Percentiles rank a stretch among this genome's conserved stretches.
phyloP scores from a whole-genome alignment of 306 rosid species.

The Acmispon strigosus region DNA sequence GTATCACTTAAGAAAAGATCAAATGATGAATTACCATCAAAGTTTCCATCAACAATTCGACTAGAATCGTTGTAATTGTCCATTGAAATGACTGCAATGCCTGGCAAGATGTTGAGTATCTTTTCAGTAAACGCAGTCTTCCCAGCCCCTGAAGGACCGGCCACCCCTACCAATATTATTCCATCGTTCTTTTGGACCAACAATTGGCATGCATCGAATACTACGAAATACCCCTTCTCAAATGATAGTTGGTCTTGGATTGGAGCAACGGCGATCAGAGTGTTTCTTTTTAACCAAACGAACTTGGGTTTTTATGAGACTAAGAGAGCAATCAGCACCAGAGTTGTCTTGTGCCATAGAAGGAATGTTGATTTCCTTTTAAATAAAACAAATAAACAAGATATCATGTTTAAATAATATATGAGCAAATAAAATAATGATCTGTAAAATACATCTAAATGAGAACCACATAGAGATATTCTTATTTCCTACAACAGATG shows the following conservation, averaged over 20 bases:
- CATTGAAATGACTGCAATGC: conserved; percentile 90
- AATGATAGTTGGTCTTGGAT: conserved; percentile 67
- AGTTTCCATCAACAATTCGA: conserved; percentile 95
- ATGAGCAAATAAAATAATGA: not conserved
- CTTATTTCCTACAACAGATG: not conserved
- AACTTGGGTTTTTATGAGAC: conserved; percentile 77
- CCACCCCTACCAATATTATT: conserved; percentile 80
- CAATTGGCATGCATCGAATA: conserved; percentile 79
- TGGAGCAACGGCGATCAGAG: conserved; percentile 52
- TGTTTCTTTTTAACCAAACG: conserved; percentile 66
- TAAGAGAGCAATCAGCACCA: conserved; percentile 47
- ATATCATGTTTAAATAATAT: not conserved
- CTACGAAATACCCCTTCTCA: conserved; percentile 92
- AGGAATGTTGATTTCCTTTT: conserved; percentile 24
- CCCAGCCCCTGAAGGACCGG: conserved; percentile 99
- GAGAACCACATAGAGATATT: not conserved
- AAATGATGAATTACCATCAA: conserved; percentile 60
- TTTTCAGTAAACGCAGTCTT: conserved; percentile 88
- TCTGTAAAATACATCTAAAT: not conserved
- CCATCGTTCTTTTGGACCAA: conserved; percentile 86
- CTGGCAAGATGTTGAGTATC: conserved; percentile 86
- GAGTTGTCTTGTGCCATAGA: conserved; percentile 55
- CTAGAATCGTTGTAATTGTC: conserved; percentile 94
- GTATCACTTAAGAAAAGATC: conserved; percentile 13
- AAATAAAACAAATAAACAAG: conserved; percentile 6